Evolutionary conservation across 495 filamentous ascomycete species (phyloP).

Genomic region (Talaromyces borbonicus): DNA sequence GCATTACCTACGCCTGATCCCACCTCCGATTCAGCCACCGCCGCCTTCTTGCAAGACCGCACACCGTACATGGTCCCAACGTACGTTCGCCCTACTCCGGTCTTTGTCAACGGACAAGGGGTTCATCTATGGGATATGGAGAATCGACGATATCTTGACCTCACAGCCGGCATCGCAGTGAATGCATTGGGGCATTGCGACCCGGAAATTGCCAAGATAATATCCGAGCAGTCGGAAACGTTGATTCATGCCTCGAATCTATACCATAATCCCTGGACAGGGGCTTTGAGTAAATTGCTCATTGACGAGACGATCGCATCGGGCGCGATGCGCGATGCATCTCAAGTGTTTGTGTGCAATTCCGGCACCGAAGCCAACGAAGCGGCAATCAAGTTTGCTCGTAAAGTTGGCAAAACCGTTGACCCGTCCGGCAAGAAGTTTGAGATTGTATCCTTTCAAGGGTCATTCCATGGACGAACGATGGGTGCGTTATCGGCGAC

Average conservation of each 20-base stretch:
- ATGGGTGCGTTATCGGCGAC: constrained; percentile 90
- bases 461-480: constrained; percentile 91
- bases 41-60: constrained; percentile 61
- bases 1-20: constrained; percentile 70
- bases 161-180: constrained; percentile 93
- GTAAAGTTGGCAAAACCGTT: constrained; percentile 71
- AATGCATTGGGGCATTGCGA: constrained; percentile 87
- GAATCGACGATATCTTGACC: constrained; percentile 80
- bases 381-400: constrained; percentile 91
- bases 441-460: constrained; percentile 80
- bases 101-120: constrained; percentile 81
- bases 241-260: constrained; percentile 88
- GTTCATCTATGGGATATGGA: constrained; percentile 86
- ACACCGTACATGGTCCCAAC: constrained; percentile 87
- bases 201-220: constrained; percentile 54
- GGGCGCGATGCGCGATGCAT: constrained; percentile 70
- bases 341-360: constrained; percentile 88
- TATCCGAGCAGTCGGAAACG: constrained; percentile 68
- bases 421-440: constrained; percentile 64
- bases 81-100: constrained; percentile 80
- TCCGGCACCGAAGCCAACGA: constrained; percentile 94
- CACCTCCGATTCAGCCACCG: constrained; percentile 60
- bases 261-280: constrained; percentile 93
- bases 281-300: constrained; percentile 75
- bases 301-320: constrained; percentile 63